Conservation (phyloP, 1,139 yeast species). For the Candida pseudoviswanathii region DNA sequence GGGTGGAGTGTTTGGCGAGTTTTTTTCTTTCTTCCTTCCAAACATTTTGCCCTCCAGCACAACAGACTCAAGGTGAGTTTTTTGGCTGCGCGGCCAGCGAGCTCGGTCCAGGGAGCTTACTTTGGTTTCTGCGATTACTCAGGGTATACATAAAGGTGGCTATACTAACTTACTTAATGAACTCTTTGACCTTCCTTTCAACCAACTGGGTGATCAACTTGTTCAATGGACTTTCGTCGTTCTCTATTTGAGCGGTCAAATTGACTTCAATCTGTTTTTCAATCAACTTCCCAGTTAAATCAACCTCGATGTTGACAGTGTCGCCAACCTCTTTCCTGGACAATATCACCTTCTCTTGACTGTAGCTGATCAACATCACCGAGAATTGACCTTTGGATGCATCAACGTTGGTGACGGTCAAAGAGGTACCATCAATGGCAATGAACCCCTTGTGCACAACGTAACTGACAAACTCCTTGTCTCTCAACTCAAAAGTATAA, state of each 20-base stretch:
- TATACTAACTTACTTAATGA: constrained; percentile 7
- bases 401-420: constrained; percentile 83
- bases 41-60: constrained; percentile 1
- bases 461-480: constrained; percentile 63
- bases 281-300: constrained; percentile 86
- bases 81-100: background rate
- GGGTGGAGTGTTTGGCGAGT: background rate
- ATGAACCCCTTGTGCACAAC: constrained; percentile 94
- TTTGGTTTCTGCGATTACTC: background rate
- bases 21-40: constrained; percentile 9
- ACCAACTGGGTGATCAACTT: constrained; percentile 53
- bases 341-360: constrained; percentile 80
- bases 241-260: constrained; percentile 55
- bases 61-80: background rate
- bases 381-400: constrained; percentile 59
- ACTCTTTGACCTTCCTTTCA: constrained; percentile 45
- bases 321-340: constrained; percentile 66
- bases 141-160: background rate
- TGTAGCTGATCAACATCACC: constrained; percentile 89
- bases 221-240: constrained; percentile 39
- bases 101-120: background rate
- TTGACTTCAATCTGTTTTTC: constrained; percentile 76
- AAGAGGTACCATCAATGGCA: constrained; percentile 89
- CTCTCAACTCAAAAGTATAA: constrained; percentile 74
- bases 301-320: constrained; percentile 87